Conservation (phyloP, 331 rosid genomes). For the Erythrophleum ivorense region DNA sequence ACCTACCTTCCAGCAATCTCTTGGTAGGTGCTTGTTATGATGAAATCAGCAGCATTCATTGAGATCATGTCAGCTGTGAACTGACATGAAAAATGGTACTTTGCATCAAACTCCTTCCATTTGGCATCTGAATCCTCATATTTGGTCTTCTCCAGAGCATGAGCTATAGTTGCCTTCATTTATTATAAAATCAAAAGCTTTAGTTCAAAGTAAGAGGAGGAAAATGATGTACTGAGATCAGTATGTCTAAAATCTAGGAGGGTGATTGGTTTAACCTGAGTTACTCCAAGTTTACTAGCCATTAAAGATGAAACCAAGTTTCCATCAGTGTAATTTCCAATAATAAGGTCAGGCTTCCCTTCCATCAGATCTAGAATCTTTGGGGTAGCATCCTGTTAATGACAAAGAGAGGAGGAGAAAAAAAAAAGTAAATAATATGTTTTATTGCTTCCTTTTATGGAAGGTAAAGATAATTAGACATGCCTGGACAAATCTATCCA, state of each 20-base stretch:
- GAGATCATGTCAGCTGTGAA: constrained; percentile 89
- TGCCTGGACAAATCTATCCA: constrained; percentile 83
- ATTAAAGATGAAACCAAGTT: constrained; percentile 89
- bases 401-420: constrained; percentile 18
- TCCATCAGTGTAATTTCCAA: constrained; percentile 98
- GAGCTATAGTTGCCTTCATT: constrained; percentile 89
- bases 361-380: constrained; percentile 75
- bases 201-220: constrained; percentile 30
- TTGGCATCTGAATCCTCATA: constrained; percentile 93
- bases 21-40: constrained; percentile 93
- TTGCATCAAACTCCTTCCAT: constrained; percentile 80
- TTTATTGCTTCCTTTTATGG: constrained; percentile 1
- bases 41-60: constrained; percentile 89
- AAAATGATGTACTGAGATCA: neutral
- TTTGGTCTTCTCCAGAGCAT: constrained; percentile 92
- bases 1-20: constrained; percentile 89
- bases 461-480: constrained; percentile 3
- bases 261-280: constrained; percentile 67
- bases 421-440: neutral
- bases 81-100: constrained; percentile 95
- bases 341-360: constrained; percentile 83
- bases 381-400: constrained; percentile 66
- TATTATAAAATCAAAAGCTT: constrained; percentile 29
- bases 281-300: constrained; percentile 88
- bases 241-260: constrained; percentile 15